Evolutionary conservation across 169 alveolate genomes (phyloP).

Genomic region (Ichthyophthirius multifiliis): DNA sequence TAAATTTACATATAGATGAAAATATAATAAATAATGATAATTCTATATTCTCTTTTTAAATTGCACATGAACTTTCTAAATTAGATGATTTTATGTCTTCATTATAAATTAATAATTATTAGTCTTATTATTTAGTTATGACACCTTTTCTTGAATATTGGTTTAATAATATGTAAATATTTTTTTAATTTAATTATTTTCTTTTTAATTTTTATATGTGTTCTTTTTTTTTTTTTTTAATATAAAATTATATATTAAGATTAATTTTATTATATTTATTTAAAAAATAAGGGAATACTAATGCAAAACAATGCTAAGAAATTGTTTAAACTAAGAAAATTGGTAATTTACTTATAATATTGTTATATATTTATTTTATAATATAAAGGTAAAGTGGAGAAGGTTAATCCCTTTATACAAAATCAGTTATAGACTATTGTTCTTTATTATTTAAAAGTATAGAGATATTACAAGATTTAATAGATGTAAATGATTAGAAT

Average conservation of each 20-base stretch:
- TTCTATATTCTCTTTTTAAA: neutral
- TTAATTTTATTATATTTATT: neutral
- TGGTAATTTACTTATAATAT: neutral
- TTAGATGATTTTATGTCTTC: conserved; percentile 5
- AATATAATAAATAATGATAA: neutral
- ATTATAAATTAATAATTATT: neutral
- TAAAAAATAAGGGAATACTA: neutral
- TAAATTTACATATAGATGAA: neutral
- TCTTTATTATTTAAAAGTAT: conserved; percentile 6
- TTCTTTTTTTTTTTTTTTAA: too few relatives aligned
- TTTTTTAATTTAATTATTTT: neutral
- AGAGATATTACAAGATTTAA: neutral
- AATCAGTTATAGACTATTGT: conserved; percentile 5
- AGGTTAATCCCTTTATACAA: neutral
- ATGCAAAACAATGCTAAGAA: neutral
- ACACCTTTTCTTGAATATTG: conserved; percentile 1
- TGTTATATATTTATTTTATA: neutral
- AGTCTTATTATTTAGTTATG: neutral
- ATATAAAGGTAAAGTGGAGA: neutral
- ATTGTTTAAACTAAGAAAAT: neutral
- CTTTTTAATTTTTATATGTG: too few relatives aligned
- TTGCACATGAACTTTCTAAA: neutral
- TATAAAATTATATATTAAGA: too few relatives aligned
- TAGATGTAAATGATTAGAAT: neutral
- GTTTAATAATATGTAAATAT: neutral